Base-by-base conservation (phyloP, 768 basidiomycete species). In the Gloeopeniophorella convolvens region DNA sequence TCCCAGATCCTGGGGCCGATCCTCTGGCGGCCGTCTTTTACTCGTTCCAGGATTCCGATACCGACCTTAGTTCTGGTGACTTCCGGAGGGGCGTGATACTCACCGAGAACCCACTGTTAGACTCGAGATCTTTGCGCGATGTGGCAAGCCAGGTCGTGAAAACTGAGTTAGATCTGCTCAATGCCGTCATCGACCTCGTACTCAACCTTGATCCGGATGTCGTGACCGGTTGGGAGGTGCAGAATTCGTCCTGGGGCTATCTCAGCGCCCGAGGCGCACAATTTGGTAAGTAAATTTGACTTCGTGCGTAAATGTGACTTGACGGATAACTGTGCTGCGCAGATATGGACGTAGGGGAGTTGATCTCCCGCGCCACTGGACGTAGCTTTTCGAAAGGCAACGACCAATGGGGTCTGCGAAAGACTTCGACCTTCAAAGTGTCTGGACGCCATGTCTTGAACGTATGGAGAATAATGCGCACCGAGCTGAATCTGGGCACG, bases 371-470 rank as follows among this genome's bases (percentile, higher is more conserved):
- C 13, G 90, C 92, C 6, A 79, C 83, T 27, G 68, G 68, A n/a
- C 65, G 69, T 34, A 59, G 63, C 33, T 59, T 60, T 16, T 60
- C 59, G 13, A 59, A 58, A 13, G 71, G 70, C n/a, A 67, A 62
- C 35, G 80, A 85, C 46, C 75, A 80, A 56, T 96, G 91, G 87
- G 80, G 78, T 7, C 65, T 74, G 45, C 76, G 78, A 42, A 84
- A 86, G 54, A 81, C 83, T 2, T 85, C 92, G 2, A 88, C 84
- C 2, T 85, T 99, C 66, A 83, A 81, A 54, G 82, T 93, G 32
- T 72, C 76, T 18, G 96, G 96, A 0, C 76, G 96, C 15, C 94
- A 99, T 62, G 85, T 95, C 28, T 71, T 99, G 40, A 96, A 98
- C 58, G 67, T 90, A 12, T 97, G 93, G 93, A 74, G 93, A 48